A percentile compares a stretch with the other conserved stretches of the same genome.
These are phyloP conservation scores for Limnanthes douglasii DNA, from an alignment of 345 rosid species.

Conservation along the genomic window DNA sequence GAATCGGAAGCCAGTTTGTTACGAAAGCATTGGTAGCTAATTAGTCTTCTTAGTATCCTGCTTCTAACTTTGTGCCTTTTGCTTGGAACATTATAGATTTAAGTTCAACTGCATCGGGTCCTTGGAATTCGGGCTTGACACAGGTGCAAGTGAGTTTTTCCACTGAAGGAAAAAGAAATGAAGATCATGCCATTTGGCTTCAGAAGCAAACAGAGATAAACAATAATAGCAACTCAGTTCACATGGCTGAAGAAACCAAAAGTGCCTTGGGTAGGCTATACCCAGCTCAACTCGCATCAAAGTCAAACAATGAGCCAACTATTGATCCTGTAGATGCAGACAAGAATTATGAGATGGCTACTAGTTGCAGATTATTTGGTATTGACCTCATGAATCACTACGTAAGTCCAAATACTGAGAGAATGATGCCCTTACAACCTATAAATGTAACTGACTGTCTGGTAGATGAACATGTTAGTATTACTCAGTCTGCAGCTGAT, in stretches of 20 bases:
- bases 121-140: constrained; percentile 36
- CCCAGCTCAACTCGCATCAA: constrained; percentile 21
- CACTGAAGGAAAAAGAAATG: constrained; percentile 38
- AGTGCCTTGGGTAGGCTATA: constrained; percentile 24
- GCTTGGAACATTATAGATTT: constrained; percentile 20
- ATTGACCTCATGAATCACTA: constrained; percentile 45
- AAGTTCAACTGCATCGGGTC: constrained; percentile 31
- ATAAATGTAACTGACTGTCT: constrained; percentile 14
- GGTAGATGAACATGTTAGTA: constrained; percentile 15
- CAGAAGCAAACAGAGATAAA: constrained; percentile 25
- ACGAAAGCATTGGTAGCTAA: too few relatives aligned
- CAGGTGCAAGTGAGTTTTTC: constrained; percentile 40
- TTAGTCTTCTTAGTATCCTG: constrained; percentile 1
- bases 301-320: constrained; percentile 18
- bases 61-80: constrained; percentile 7
- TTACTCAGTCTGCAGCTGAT: constrained; percentile 18
- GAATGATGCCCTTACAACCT: constrained; percentile 18
- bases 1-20: too few relatives aligned
- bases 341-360: constrained; percentile 31
- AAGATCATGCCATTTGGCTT: constrained; percentile 28
- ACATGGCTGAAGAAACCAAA: constrained; percentile 21
- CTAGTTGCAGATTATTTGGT: constrained; percentile 59
- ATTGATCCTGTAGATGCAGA: constrained; percentile 23
- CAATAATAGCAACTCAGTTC: constrained; percentile 19
- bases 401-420: constrained; percentile 17